These are phyloP conservation scores for Suhomyces kunorum DNA, from an alignment of 1,139 yeast species.

Conservation along the genomic window DNA sequence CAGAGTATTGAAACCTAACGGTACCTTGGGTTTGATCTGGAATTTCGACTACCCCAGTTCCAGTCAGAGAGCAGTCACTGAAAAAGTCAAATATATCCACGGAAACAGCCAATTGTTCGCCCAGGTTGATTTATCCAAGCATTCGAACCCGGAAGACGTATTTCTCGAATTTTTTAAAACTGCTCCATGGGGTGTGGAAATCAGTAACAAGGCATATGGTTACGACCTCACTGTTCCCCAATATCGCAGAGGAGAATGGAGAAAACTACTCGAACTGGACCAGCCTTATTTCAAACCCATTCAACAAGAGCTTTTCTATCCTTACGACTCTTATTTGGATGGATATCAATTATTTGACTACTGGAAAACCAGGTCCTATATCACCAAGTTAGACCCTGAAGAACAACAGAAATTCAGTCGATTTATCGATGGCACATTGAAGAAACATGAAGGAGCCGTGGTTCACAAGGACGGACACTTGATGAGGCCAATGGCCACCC, in stretches of 20 bases:
- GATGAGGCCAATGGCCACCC: slow-evolving; percentile 19
- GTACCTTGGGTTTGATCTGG: slow-evolving; percentile 61
- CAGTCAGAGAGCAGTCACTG: slow-evolving; percentile 10
- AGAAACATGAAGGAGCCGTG: slow-evolving; percentile 16
- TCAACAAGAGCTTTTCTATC: slow-evolving; percentile 32
- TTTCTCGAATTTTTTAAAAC: slow-evolving; percentile 16
- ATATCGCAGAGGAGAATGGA: slow-evolving; percentile 56
- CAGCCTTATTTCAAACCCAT: slow-evolving; percentile 28
- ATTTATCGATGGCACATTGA: slow-evolving; percentile 29
- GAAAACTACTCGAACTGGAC: slow-evolving; percentile 34
- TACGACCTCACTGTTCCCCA: slow-evolving; percentile 54
- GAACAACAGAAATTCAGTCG: slow-evolving; percentile 35
- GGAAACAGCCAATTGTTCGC: slow-evolving; percentile 14
- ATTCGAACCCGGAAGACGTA: slow-evolving; percentile 9
- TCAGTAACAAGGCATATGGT: slow-evolving; percentile 28
- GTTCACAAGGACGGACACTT: slow-evolving; percentile 12
- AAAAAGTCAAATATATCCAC: slow-evolving; percentile 12
- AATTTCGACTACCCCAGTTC: slow-evolving; percentile 49
- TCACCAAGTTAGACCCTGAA: slow-evolving; percentile 46
- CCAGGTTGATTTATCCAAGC: slow-evolving; percentile 5
- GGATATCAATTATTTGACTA: slow-evolving; percentile 45
- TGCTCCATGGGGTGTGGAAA: slow-evolving; percentile 31
- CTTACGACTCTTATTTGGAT: slow-evolving; percentile 33
- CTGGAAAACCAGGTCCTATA: slow-evolving; percentile 62
- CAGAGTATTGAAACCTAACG: slow-evolving; percentile 51